These are phyloP conservation scores for Suillus clintonianus DNA, from an alignment of 768 basidiomycete species.

Conservation along the genomic window DNA sequence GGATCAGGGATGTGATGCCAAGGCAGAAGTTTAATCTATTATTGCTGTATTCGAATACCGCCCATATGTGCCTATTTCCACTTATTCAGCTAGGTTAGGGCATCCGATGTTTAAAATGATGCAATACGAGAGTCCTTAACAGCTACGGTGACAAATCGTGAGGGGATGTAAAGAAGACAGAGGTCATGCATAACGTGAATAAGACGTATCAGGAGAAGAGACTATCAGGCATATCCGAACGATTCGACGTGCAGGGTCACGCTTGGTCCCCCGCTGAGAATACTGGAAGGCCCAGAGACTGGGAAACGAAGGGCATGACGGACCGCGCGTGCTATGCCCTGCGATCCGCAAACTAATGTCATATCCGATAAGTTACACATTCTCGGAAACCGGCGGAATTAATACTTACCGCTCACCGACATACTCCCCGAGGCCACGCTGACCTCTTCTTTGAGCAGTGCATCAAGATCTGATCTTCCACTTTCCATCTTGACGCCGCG, in stretches of 20 bases:
- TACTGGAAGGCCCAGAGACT: slow-evolving; percentile 24
- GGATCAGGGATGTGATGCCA: neutral
- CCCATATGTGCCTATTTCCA: no score
- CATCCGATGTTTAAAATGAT: neutral
- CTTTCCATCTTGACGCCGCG: slow-evolving; percentile 28
- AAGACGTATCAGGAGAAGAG: neutral
- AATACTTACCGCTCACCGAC: slow-evolving; percentile 50
- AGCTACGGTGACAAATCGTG: neutral
- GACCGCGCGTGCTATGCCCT: slow-evolving; percentile 39
- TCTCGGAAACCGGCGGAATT: slow-evolving; percentile 9
- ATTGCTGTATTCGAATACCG: no score
- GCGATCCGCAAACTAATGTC: slow-evolving; percentile 50
- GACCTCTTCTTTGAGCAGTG: slow-evolving; percentile 40
- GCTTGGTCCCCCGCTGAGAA: slow-evolving; percentile 39
- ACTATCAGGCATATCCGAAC: slow-evolving; percentile 39
- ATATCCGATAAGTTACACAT: neutral
- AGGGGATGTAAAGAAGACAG: neutral
- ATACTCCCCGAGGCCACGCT: slow-evolving; percentile 36
- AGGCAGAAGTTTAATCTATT: neutral
- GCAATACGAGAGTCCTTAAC: neutral
- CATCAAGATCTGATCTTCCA: slow-evolving; percentile 46
- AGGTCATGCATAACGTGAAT: neutral
- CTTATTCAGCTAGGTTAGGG: no score
- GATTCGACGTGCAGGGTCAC: slow-evolving; percentile 40
- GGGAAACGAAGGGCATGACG: slow-evolving; percentile 41